A percentile compares a stretch with the other conserved stretches of the same genome.
phyloP scores from a whole-genome alignment of 805 yeast genomes.

The Ogataea dorogensis region DNA sequence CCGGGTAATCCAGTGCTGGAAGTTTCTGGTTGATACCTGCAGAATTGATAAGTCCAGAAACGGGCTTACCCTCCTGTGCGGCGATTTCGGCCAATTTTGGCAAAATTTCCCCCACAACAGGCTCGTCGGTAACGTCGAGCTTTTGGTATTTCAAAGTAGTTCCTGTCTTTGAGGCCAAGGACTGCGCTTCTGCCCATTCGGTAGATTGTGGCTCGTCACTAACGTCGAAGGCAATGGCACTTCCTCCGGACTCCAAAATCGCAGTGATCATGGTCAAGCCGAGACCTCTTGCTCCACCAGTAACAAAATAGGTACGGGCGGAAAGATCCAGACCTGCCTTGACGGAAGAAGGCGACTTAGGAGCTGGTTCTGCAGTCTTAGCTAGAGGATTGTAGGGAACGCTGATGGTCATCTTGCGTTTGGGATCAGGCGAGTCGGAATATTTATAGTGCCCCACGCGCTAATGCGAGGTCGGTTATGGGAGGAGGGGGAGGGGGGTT shows the following conservation, averaged over 20 bases:
- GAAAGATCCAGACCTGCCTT: constrained; percentile 13
- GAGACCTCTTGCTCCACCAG: constrained; percentile 22
- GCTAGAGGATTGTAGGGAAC: constrained; percentile 15
- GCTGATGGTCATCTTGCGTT: too few species aligned
- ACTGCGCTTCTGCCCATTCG: constrained; percentile 17
- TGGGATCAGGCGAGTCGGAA: not conserved
- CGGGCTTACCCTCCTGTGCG: constrained; percentile 13
- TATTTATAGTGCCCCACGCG: constrained; percentile 1
- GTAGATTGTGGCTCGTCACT: constrained; percentile 11
- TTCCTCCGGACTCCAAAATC: constrained; percentile 19
- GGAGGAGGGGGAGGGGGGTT: too few species aligned
- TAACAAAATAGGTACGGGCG: constrained; percentile 18
- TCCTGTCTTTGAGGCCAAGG: constrained; percentile 14
- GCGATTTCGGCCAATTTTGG: constrained; percentile 12
- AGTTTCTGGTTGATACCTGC: constrained; percentile 20
- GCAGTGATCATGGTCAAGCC: constrained; percentile 15
- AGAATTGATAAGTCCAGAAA: constrained; percentile 17
- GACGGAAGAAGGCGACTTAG: constrained; percentile 18
- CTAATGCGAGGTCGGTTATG: not conserved
- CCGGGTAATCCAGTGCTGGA: constrained; percentile 19
- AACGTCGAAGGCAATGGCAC: constrained; percentile 15
- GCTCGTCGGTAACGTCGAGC: constrained; percentile 18
- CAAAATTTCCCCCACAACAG: constrained; percentile 11
- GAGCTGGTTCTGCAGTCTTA: constrained; percentile 16
- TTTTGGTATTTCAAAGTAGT: constrained; percentile 11